A percentile compares a stretch with the other conserved stretches of the same genome.
phyloP scores from a whole-genome alignment of 2,329 filamentous ascomycete genomes.

The Aspergillus japonicus region DNA sequence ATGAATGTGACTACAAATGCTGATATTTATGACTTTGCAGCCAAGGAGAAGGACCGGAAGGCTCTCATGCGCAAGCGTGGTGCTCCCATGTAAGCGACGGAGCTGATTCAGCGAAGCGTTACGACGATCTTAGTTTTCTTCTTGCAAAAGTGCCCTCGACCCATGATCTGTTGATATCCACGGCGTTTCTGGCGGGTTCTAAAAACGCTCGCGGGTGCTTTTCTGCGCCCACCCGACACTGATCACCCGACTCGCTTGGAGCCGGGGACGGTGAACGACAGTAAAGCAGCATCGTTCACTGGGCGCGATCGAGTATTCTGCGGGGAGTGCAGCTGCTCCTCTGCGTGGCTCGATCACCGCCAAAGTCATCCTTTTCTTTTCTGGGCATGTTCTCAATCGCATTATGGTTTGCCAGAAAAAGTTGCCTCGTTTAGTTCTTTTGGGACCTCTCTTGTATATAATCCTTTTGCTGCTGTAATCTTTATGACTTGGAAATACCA shows the following conservation, averaged over 20 bases:
- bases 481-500: conserved; percentile 16
- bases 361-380: conserved; percentile 2
- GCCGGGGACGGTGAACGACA: not conserved
- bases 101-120: conserved; percentile 22
- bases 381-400: conserved; percentile 14
- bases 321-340: not conserved
- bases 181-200: conserved; percentile 41
- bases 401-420: conserved; percentile 17
- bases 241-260: not conserved
- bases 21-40: conserved; percentile 40
- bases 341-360: not conserved
- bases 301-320: not conserved
- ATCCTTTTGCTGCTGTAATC: conserved; percentile 14
- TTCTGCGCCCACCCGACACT: conserved; percentile 10
- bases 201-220: conserved; percentile 32
- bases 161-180: conserved; percentile 43
- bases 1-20: not conserved
- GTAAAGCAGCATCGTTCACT: not conserved
- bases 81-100: conserved; percentile 24
- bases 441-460: conserved; percentile 20
- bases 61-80: conserved; percentile 65
- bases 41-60: conserved; percentile 66
- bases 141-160: conserved; percentile 24
- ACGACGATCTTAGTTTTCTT: conserved; percentile 21
- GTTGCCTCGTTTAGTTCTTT: conserved; percentile 15